These are phyloP conservation scores for Lipomyces kockii DNA, from an alignment of 805 yeast species.

Conservation along the genomic window DNA sequence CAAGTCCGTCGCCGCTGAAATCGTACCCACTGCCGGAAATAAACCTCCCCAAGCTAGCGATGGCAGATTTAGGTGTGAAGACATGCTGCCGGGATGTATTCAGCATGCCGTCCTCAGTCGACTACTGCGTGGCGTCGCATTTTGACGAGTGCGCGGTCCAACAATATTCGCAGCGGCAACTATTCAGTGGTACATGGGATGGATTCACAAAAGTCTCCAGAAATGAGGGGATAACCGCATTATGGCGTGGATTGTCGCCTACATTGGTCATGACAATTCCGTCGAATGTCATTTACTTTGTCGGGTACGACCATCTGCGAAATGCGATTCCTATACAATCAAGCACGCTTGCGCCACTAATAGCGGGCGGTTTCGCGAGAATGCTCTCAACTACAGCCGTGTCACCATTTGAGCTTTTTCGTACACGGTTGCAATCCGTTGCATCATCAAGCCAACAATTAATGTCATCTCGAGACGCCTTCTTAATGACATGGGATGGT, in stretches of 20 bases:
- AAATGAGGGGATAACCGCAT: constrained; percentile 73
- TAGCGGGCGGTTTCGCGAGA: constrained; percentile 87
- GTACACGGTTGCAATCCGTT: constrained; percentile 84
- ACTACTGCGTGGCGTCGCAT: constrained; percentile 48
- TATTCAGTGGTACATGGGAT: constrained; percentile 69
- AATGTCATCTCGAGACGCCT: constrained; percentile 42
- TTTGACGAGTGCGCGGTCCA: constrained; percentile 45
- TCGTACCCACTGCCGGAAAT: constrained; percentile 18
- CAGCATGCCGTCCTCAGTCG: constrained; percentile 47
- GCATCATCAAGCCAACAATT: constrained; percentile 22
- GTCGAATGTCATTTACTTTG: constrained; percentile 88
- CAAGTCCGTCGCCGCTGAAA: constrained; percentile 54
- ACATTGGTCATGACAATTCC: constrained; percentile 88
- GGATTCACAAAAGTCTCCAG: constrained; percentile 69
- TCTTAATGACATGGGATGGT: constrained; percentile 56
- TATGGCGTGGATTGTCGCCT: constrained; percentile 88
- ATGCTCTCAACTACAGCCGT: constrained; percentile 80
- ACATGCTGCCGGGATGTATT: constrained; percentile 49
- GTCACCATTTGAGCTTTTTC: constrained; percentile 84
- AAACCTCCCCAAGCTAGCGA: constrained; percentile 20
- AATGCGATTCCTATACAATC: constrained; percentile 66
- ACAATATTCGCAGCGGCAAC: constrained; percentile 41
- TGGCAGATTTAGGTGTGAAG: constrained; percentile 46
- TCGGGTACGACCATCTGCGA: constrained; percentile 86
- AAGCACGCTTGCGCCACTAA: constrained; percentile 64